Evolutionary conservation across 768 basidiomycete species (phyloP).

Genomic region (Pleurotus sapidus): DNA sequence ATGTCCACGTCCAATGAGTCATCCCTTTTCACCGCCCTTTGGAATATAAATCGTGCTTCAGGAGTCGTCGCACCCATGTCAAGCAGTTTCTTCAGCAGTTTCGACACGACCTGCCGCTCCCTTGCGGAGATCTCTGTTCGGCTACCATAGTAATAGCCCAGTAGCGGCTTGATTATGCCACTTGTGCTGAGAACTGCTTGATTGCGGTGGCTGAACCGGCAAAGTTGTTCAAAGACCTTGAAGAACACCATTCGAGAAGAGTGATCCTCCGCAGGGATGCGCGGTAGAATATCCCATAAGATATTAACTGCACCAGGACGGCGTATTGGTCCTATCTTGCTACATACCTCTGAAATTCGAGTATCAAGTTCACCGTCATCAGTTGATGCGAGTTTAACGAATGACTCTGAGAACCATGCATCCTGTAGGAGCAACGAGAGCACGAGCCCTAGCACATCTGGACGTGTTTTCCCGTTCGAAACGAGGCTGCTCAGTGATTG

Average conservation of each 20-base stretch:
- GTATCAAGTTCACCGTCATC: conserved; percentile 35
- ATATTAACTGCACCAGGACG: conserved; percentile 62
- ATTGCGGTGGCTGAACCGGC: conserved; percentile 63
- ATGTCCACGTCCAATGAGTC: conserved; percentile 59
- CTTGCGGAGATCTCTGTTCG: conserved; percentile 28
- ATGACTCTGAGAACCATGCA: conserved; percentile 55
- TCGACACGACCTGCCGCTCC: conserved; percentile 57
- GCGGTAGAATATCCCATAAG: conserved; percentile 49
- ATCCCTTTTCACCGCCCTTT: conserved; percentile 46
- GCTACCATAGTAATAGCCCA: conserved; percentile 30
- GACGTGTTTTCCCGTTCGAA: conserved; percentile 39
- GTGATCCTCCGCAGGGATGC: conserved; percentile 28
- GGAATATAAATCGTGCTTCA: conserved; percentile 65
- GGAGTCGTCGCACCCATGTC: conserved; percentile 71
- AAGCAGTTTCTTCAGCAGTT: conserved; percentile 62
- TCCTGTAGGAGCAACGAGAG: conserved; percentile 67
- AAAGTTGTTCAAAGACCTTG: conserved; percentile 63
- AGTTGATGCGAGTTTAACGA: conserved; percentile 40
- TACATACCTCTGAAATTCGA: conserved; percentile 37
- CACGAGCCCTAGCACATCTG: conserved; percentile 63
- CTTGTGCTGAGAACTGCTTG: conserved; percentile 62
- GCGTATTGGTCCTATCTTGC: conserved; percentile 46
- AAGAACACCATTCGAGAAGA: conserved; percentile 51
- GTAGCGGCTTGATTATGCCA: conserved; percentile 51
- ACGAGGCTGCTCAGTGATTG: conserved; percentile 57